These are phyloP conservation scores for Echinochloa phyllopogon DNA, from an alignment of 176 grass and related monocot genomes.

Conservation along the genomic window DNA sequence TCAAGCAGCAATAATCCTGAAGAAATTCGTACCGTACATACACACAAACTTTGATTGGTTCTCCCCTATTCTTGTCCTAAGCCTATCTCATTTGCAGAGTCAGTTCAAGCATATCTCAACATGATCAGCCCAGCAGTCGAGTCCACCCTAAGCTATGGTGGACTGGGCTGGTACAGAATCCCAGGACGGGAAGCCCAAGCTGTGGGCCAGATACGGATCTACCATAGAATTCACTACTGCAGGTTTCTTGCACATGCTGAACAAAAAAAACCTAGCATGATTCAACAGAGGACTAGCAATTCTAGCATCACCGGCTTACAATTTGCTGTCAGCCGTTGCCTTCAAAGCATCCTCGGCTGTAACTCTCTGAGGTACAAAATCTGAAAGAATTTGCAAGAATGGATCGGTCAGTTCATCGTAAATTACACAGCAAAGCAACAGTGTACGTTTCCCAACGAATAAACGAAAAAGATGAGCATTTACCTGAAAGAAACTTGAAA, in stretches of 20 bases:
- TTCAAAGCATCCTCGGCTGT: slow-evolving; percentile 65
- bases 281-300: neutral
- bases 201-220: neutral
- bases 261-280: neutral
- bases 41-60: neutral
- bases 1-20: neutral
- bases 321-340: slow-evolving; percentile 13
- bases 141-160: neutral
- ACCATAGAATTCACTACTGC: neutral
- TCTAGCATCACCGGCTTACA: slow-evolving; percentile 16
- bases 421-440: neutral
- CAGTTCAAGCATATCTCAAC: neutral
- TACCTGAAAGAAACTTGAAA: slow-evolving; percentile 90
- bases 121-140: neutral
- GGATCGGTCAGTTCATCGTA: neutral
- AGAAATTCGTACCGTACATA: neutral
- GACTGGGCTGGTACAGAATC: neutral
- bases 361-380: slow-evolving; percentile 80
- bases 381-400: slow-evolving; percentile 15
- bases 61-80: neutral
- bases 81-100: neutral
- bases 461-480: slow-evolving; percentile 5
- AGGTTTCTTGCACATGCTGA: neutral
- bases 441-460: neutral
- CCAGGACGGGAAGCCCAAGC: neutral